These are phyloP conservation scores for Tricladium varicosporioides DNA, from an alignment of 2,329 filamentous ascomycete genomes.

Conservation along the genomic window DNA sequence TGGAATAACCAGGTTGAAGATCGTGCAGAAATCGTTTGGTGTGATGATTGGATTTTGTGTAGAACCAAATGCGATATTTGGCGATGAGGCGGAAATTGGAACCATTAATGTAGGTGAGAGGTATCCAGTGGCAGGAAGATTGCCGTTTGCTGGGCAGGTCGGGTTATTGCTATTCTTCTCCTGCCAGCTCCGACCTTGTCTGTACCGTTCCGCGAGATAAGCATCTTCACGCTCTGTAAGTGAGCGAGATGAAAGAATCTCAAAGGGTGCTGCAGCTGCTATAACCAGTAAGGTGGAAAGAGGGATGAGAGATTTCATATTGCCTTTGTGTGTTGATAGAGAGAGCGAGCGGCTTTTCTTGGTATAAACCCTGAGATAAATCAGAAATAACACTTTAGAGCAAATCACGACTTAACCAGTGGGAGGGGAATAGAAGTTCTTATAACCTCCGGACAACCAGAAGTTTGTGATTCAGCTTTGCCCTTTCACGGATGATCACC, in stretches of 20 bases:
- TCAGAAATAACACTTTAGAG: no score
- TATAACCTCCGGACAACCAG: no score
- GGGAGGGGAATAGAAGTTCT: no score
- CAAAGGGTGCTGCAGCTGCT: not conserved
- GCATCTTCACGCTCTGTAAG: not conserved
- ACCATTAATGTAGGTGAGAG: constrained; percentile 13
- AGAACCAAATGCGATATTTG: constrained; percentile 11
- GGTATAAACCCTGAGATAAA: no score
- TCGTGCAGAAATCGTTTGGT: constrained; percentile 19
- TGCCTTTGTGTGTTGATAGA: not conserved
- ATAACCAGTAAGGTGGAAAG: not conserved
- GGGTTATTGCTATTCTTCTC: not conserved
- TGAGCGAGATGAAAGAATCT: constrained; percentile 1
- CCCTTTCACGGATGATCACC: no score
- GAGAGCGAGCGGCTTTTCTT: no score
- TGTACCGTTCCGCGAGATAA: not conserved
- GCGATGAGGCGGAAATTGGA: constrained; percentile 7
- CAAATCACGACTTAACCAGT: no score
- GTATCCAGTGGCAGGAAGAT: constrained; percentile 1
- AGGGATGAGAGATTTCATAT: constrained; percentile 3
- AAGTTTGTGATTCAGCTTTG: no score
- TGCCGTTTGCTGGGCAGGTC: constrained; percentile 11
- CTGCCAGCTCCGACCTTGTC: no score
- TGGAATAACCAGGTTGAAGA: constrained; percentile 21
- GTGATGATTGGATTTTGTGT: constrained; percentile 12